phyloP scores from a whole-genome alignment of 2,329 filamentous ascomycete genomes.

The Aspergillus sp. region DNA sequence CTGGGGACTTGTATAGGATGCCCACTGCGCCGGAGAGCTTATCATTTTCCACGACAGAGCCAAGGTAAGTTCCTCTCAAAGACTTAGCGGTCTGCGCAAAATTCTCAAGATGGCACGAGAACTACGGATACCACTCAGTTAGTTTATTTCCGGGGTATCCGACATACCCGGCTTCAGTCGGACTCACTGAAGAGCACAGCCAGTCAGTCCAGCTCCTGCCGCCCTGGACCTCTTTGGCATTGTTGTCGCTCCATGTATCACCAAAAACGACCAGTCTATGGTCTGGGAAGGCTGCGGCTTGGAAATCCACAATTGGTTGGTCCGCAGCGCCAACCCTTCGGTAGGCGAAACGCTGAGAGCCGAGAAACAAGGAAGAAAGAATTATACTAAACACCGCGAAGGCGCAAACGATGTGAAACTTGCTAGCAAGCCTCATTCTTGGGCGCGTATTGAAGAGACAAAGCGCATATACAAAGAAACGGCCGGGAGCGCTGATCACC shows the following conservation, averaged over 20 bases:
- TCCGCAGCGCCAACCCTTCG: conserved; percentile 19
- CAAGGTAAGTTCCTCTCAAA: conserved; percentile 26
- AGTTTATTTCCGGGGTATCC: neutral
- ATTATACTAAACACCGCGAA: conserved; percentile 32
- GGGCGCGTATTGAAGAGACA: conserved; percentile 6
- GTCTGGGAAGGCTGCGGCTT: conserved; percentile 23
- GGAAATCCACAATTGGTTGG: conserved; percentile 19
- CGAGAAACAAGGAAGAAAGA: conserved; percentile 29
- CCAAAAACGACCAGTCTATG: conserved; percentile 39
- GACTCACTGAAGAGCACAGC: conserved; percentile 37
- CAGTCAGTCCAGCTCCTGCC: conserved; percentile 35
- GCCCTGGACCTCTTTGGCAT: conserved; percentile 28
- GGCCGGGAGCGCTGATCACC: neutral
- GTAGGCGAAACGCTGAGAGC: conserved; percentile 23
- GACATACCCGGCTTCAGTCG: neutral
- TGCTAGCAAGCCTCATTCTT: conserved; percentile 29
- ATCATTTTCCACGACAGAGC: conserved; percentile 35
- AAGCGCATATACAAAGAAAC: conserved; percentile 14
- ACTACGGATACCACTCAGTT: conserved; percentile 24
- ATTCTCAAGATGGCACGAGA: conserved; percentile 36
- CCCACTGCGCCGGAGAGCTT: conserved; percentile 27
- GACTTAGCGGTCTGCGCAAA: conserved; percentile 31
- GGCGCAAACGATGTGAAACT: conserved; percentile 32
- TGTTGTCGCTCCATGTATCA: conserved; percentile 41
- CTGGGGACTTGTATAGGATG: conserved; percentile 25